Percentiles rank a stretch among this genome's conserved stretches.
Conservation (phyloP, 2,329 filamentous ascomycete species). For the Botryotinia globosa region DNA sequence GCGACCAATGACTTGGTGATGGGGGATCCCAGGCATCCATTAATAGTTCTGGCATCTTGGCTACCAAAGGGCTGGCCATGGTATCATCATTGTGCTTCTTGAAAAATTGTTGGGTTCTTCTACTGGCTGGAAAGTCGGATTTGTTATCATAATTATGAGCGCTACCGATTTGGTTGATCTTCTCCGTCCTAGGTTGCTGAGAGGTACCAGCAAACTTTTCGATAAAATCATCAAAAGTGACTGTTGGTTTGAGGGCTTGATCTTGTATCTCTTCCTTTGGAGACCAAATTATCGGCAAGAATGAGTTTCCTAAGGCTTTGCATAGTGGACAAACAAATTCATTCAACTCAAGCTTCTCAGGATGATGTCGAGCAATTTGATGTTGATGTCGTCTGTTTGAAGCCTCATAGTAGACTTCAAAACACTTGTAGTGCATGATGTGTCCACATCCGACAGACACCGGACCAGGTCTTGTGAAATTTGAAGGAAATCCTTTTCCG, state of each 20-base stretch:
- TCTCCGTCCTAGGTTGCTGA: slow-evolving; percentile 20
- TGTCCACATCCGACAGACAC: slow-evolving; percentile 92
- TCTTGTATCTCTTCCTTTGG: slow-evolving; percentile 82
- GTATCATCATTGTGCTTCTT: slow-evolving; percentile 32
- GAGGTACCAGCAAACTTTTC: slow-evolving; percentile 20
- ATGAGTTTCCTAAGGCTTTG: slow-evolving; percentile 93
- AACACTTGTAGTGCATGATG: slow-evolving; percentile 97
- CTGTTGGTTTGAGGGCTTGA: slow-evolving; percentile 61
- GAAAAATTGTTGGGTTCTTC: slow-evolving; percentile 29
- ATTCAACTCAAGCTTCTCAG: slow-evolving; percentile 72
- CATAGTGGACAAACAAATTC: slow-evolving; percentile 97
- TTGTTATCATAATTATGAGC: slow-evolving; percentile 12
- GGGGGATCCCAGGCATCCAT: slow-evolving; percentile 34
- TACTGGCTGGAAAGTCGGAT: slow-evolving; percentile 17
- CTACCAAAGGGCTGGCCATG: slow-evolving; percentile 28
- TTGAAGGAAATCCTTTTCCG: slow-evolving; percentile 81
- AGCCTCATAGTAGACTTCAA: slow-evolving; percentile 85
- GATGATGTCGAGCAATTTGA: slow-evolving; percentile 92
- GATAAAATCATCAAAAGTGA: slow-evolving; percentile 54
- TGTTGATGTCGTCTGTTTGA: slow-evolving; percentile 80
- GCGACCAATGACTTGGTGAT: slow-evolving; percentile 29
- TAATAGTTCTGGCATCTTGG: slow-evolving; percentile 34
- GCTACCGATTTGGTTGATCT: slow-evolving; percentile 22
- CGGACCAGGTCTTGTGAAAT: slow-evolving; percentile 66
- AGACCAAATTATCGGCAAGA: slow-evolving; percentile 94